phyloP scores from a whole-genome alignment of 805 yeast species.

The Wickerhamomyces chaumierensis region DNA sequence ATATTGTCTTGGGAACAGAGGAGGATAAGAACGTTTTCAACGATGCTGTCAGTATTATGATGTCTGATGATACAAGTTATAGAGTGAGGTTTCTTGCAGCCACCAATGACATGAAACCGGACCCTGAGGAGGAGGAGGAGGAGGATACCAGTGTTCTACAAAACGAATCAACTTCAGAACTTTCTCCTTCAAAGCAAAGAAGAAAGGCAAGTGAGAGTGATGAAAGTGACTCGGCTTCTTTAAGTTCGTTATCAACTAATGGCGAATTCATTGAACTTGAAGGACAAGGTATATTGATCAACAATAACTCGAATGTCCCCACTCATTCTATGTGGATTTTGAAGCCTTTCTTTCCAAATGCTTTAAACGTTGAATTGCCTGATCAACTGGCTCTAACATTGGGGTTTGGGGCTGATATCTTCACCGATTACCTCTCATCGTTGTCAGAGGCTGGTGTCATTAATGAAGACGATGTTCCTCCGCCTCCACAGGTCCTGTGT shows the following conservation, averaged over 20 bases:
- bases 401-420: constrained; percentile 83
- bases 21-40: constrained; percentile 59
- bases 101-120: constrained; percentile 20
- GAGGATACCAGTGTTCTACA: constrained; percentile 9
- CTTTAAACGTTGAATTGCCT: constrained; percentile 59
- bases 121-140: constrained; percentile 13
- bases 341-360: constrained; percentile 62
- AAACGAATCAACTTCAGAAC: constrained; percentile 4
- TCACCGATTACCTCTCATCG: constrained; percentile 59
- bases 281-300: constrained; percentile 87
- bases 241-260: constrained; percentile 35
- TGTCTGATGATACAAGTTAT: constrained; percentile 62
- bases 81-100: constrained; percentile 60
- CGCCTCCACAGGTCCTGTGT: constrained; percentile 77
- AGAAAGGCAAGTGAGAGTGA: background rate
- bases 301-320: constrained; percentile 47
- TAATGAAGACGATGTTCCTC: constrained; percentile 56
- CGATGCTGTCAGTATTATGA: constrained; percentile 62
- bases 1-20: constrained; percentile 51
- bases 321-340: constrained; percentile 90
- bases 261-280: constrained; percentile 65
- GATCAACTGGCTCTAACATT: constrained; percentile 55
- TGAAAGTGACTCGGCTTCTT: constrained; percentile 22
- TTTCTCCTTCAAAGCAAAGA: constrained; percentile 2
- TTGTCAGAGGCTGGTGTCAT: constrained; percentile 54